A percentile compares a stretch with the other conserved stretches of the same genome.
Evolutionary conservation across 441 rosid genomes (phyloP).

Genomic region (Biscutella laevigata): DNA sequence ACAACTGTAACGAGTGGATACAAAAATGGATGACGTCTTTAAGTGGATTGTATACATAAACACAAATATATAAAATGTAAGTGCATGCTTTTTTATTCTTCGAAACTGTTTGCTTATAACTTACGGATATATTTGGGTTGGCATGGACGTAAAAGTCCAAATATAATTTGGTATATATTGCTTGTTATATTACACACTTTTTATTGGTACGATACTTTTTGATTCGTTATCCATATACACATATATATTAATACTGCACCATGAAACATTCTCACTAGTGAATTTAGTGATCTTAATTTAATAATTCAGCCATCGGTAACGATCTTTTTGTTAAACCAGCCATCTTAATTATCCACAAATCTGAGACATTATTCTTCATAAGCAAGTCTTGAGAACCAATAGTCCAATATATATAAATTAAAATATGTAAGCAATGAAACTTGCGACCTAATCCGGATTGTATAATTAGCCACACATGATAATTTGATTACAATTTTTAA

Average conservation of each 20-base stretch:
- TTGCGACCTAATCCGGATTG: conserved; percentile 9
- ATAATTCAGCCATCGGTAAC: no score
- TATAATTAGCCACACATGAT: conserved; percentile 19
- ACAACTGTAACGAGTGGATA: conserved; percentile 21
- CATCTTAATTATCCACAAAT: neutral
- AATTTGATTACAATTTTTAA: no score
- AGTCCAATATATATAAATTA: conserved; percentile 4
- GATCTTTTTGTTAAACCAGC: no score
- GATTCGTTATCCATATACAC: conserved; percentile 9
- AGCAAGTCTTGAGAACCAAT: conserved; percentile 22
- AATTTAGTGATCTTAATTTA: conserved; percentile 7
- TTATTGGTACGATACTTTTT: conserved; percentile 8
- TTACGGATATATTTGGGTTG: conserved; percentile 9
- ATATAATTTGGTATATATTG: conserved; percentile 7
- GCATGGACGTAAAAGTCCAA: conserved; percentile 6
- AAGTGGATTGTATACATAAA: conserved; percentile 12
- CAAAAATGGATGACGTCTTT: conserved; percentile 21
- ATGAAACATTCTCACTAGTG: conserved; percentile 17
- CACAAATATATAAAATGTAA: conserved; percentile 6
- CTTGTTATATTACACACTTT: conserved; percentile 9
- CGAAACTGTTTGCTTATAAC: conserved; percentile 10
- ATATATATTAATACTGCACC: conserved; percentile 11
- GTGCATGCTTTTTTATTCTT: conserved; percentile 16
- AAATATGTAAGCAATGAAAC: conserved; percentile 7
- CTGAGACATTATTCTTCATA: conserved; percentile 5